A percentile compares a stretch with the other conserved stretches of the same genome.
Conservation (phyloP, 805 yeast species). For the Ogataea allantospora region DNA sequence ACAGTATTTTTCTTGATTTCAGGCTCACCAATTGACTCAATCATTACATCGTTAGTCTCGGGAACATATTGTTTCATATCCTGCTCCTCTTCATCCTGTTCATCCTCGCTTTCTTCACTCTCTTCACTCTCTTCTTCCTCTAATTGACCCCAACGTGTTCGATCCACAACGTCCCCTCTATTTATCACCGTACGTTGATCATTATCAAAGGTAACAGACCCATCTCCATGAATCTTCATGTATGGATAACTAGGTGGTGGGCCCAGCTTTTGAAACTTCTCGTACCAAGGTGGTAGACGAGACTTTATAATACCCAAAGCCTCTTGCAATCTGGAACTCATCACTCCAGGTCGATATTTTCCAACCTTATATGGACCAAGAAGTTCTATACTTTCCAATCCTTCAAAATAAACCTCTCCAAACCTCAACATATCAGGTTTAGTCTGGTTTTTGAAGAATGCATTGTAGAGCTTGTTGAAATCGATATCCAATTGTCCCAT, state of each 20-base stretch:
- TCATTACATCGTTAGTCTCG: constrained; percentile 27
- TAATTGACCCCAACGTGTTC: constrained; percentile 33
- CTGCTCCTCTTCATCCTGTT: constrained; percentile 25
- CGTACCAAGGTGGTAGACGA: constrained; percentile 77
- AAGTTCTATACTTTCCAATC: constrained; percentile 40
- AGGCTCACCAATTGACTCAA: constrained; percentile 29
- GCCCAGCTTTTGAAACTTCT: constrained; percentile 65
- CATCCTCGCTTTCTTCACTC: constrained; percentile 32
- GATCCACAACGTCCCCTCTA: constrained; percentile 27
- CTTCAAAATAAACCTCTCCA: constrained; percentile 83
- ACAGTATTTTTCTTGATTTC: background rate
- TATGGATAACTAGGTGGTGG: constrained; percentile 81
- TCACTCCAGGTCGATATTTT: constrained; percentile 56
- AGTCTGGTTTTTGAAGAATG: constrained; percentile 79
- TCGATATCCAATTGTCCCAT: constrained; percentile 85
- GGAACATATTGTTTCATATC: constrained; percentile 29
- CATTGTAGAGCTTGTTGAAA: constrained; percentile 75
- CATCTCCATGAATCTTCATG: constrained; percentile 45
- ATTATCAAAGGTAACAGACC: constrained; percentile 33
- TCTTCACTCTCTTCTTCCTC: constrained; percentile 37
- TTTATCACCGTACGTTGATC: constrained; percentile 14
- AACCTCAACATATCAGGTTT: constrained; percentile 64
- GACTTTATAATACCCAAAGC: constrained; percentile 63
- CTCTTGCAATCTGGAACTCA: constrained; percentile 57
- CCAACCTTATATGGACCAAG: constrained; percentile 37